Conservation (phyloP, 2,329 filamentous ascomycete genomes). For the Fusarium sulawesiense region DNA sequence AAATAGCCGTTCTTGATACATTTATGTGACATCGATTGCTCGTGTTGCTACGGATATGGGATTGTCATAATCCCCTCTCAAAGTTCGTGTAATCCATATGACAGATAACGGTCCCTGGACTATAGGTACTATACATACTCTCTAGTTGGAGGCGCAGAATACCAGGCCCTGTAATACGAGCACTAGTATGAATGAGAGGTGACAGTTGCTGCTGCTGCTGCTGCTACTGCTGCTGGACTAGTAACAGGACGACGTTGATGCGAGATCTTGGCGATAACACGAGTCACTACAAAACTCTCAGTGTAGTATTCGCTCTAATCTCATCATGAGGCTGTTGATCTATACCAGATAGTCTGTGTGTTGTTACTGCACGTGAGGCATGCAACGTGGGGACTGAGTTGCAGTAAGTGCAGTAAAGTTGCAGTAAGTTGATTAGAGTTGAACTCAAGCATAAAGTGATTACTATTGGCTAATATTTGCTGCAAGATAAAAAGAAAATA, state of each 20-base stretch:
- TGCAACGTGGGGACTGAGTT: slow-evolving; percentile 18
- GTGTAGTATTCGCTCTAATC: slow-evolving; percentile 20
- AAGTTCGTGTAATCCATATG: slow-evolving; percentile 15
- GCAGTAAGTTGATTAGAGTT: background rate
- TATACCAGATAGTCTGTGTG: background rate
- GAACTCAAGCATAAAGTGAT: background rate
- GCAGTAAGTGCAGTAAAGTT: background rate
- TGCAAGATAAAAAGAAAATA: slow-evolving; percentile 4
- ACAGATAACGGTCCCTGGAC: slow-evolving; percentile 16
- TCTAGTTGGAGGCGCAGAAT: background rate
- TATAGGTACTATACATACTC: slow-evolving; percentile 2
- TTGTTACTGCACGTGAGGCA: background rate
- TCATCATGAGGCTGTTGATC: background rate
- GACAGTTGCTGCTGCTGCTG: background rate
- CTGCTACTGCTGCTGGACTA: background rate
- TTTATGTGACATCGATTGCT: background rate
- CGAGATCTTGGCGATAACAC: background rate
- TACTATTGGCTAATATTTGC: slow-evolving; percentile 20
- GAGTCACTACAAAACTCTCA: slow-evolving; percentile 14
- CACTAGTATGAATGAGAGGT: background rate
- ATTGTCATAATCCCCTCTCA: slow-evolving; percentile 16
- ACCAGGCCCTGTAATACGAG: slow-evolving; percentile 12
- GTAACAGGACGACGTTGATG: background rate
- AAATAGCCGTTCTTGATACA: background rate
- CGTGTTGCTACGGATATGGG: background rate